Evolutionary conservation across 2,329 filamentous ascomycete species (phyloP).

Genomic region (Nemania abortiva): DNA sequence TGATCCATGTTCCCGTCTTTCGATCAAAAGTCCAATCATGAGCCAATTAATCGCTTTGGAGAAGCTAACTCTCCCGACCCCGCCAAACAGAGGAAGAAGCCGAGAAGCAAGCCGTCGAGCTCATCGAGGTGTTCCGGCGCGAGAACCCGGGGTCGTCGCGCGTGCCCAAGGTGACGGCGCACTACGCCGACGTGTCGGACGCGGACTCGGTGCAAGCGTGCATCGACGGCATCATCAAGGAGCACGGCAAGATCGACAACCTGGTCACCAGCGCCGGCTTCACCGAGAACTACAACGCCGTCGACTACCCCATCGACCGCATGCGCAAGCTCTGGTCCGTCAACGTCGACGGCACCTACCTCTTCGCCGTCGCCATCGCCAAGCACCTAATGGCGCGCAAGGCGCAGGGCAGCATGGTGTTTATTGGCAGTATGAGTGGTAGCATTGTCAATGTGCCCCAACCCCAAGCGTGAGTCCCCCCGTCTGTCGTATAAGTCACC

Average conservation of each 20-base stretch:
- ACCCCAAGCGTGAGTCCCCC: conserved; percentile 75
- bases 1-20: neutral
- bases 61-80: conserved; percentile 37
- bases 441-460: conserved; percentile 95
- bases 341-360: conserved; percentile 91
- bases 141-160: conserved; percentile 82
- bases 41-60: too few relatives aligned
- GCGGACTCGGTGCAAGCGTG: conserved; percentile 81
- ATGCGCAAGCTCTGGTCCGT: conserved; percentile 95
- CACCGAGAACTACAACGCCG: conserved; percentile 94
- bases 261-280: conserved; percentile 97
- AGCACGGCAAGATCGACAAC: conserved; percentile 87
- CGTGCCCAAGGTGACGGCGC: conserved; percentile 85
- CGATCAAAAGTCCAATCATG: neutral
- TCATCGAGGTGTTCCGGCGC: conserved; percentile 80
- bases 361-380: conserved; percentile 86
- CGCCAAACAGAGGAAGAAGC: conserved; percentile 80
- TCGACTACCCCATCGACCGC: conserved; percentile 89
- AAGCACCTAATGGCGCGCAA: conserved; percentile 89
- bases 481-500: too few relatives aligned
- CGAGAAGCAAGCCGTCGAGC: conserved; percentile 76
- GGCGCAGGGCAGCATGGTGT: conserved; percentile 84
- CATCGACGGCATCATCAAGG: conserved; percentile 74
- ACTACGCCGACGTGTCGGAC: conserved; percentile 88
- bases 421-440: conserved; percentile 96